Base-by-base conservation (phyloP, 83 land plant genomes). In the Diphasiastrum complanatum region DNA sequence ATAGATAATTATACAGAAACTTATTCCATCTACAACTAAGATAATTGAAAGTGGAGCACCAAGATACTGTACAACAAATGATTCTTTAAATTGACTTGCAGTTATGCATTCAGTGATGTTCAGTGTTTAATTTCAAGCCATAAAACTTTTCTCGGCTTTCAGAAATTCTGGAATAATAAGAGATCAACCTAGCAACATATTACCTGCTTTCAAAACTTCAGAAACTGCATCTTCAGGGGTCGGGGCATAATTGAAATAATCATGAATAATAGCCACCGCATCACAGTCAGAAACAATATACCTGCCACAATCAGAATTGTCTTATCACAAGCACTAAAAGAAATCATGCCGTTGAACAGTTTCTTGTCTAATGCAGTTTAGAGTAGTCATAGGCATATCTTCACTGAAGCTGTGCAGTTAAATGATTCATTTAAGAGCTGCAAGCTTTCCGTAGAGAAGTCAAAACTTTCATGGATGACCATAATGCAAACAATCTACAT, bases 211-310 rank as follows among this genome's bases (percentile, higher is more conserved):
- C 51, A 86, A 72, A 6, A 73, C 81, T 46, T 72, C 71, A 24
- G 82, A 81, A 19, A 83, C 87, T 25, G 87, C 88, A 56, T 86
- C 91, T 70, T 86, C 91, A 2, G 85, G 67, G 43, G 83, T 71
- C 23, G 69, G 72, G 27, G 83, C 72, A 66, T 78, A 84, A 19
- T 65, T 29, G 23, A 72, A 70, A 54, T 16, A 47, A 18, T 74
- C 69, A 41, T 72, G 29, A 22, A 86, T 73, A 22, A 81, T 41
- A 2, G 69, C 32, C 30, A 86, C 85, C 2, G 91, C 79, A 66
- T 81, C 82, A 55, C 91, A 86, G 59, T 86, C 91, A 1, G 91
- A 86, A 6, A 75, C 67, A 11, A 86, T 78, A 61, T 83, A 86
- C 5, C 90, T 85, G 68, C 49, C n/a, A n/a, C n/a, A n/a, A n/a